Evolutionary conservation across 108 stramenopile genomes (phyloP), one percentile per base, ranked within the genome.

Genomic region (Fragilariopsis cylindrus): DNA sequence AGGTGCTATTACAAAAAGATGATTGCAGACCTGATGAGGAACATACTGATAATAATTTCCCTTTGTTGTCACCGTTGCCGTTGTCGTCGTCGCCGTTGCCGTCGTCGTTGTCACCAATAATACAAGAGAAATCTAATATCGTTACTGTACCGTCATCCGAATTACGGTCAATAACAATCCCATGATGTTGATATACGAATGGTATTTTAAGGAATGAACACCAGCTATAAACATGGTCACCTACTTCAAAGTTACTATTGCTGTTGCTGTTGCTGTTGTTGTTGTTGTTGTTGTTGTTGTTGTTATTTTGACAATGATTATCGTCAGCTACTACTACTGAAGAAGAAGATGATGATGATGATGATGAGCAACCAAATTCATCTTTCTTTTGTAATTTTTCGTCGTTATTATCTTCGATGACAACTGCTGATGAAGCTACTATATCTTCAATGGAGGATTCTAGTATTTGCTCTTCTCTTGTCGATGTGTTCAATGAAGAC

Each of bases 191-290:
- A 44, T 57, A 57, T 7, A 58, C 42, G 43, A 44, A 54, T 45
- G 71, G 71, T 21, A 72, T 72, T 15, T 57, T 57, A 9, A 19
- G 16, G 3, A 72, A 60, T 19, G 71, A 72, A 60, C 58, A 60
- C 71, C 71, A 72, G 4, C 18, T 57, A 8, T 72, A 72, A 0
- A 72, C 58, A 58, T 72, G 71, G 58, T 72, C 71, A 21, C 71
- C 71, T 40, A 70, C 49, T 11, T 50, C 50, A 52, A 70, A 56
- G 18, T 56, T n/a, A 19, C 19, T 56, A n/a, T 0, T n/a, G 55
- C 19, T 56, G 0, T 56, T 9, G 55, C 18, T 19, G 30, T 1
- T 21, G 3, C 0, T 1, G 0, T 56, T 4, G 0, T 56, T 56
- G n/a, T 0, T n/a, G 55, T 5, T 56, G 0, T 56, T 9, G 55